Evolutionary conservation across 495 filamentous ascomycete species (phyloP).

Genomic region (Aspergillus nidulans): DNA sequence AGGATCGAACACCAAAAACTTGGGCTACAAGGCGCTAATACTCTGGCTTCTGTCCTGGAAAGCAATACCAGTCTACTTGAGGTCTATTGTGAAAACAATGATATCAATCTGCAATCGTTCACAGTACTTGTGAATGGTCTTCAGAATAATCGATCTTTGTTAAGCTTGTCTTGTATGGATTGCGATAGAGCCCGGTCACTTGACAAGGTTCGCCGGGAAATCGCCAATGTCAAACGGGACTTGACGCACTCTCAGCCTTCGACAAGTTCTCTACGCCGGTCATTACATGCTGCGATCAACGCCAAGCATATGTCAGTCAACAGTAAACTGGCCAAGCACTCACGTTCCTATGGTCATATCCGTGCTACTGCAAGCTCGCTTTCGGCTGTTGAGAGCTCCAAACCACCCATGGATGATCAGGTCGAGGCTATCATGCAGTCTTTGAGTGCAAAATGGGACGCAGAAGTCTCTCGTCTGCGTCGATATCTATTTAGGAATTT

Average conservation of each 20-base stretch:
- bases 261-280: conserved; percentile 43
- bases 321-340: conserved; percentile 33
- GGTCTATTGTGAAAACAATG: conserved; percentile 73
- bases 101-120: conserved; percentile 72
- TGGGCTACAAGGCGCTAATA: conserved; percentile 69
- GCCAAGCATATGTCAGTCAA: conserved; percentile 27
- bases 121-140: conserved; percentile 72
- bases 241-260: conserved; percentile 26
- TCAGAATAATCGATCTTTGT: conserved; percentile 59
- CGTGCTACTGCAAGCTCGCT: conserved; percentile 18
- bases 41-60: conserved; percentile 70
- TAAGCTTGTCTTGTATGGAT: conserved; percentile 64
- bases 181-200: conserved; percentile 58
- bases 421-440: conserved; percentile 50
- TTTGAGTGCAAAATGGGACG: conserved; percentile 59
- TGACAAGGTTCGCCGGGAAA: conserved; percentile 56
- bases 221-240: conserved; percentile 49
- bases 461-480: conserved; percentile 51
- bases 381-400: conserved; percentile 23
- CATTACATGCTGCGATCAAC: conserved; percentile 38
- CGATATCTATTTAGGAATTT: conserved; percentile 61
- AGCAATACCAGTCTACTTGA: conserved; percentile 61
- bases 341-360: conserved; percentile 18
- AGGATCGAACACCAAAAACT: conserved; percentile 65
- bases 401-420: conserved; percentile 41